These are phyloP conservation scores for Aspergillus phoenicis DNA, from an alignment of 2,329 filamentous ascomycete species.

Conservation along the genomic window DNA sequence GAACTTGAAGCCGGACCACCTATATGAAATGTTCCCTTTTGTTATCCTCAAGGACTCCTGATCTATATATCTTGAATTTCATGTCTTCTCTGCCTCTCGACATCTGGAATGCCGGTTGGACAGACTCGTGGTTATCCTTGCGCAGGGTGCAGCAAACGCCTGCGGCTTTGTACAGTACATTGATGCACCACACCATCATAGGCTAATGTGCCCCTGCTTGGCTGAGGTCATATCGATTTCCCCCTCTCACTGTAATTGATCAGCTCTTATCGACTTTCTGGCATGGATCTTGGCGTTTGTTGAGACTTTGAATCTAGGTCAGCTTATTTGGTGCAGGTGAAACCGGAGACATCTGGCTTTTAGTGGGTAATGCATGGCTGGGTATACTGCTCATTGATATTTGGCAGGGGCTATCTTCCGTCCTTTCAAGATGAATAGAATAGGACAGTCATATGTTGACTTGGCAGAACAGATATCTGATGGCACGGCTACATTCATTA, in stretches of 20 bases:
- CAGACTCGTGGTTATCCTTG: neutral
- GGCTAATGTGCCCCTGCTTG: neutral
- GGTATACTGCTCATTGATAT: too few relatives aligned
- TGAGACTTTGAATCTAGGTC: neutral
- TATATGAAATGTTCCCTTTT: slow-evolving; percentile 10
- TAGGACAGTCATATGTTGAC: too few relatives aligned
- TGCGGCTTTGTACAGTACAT: neutral
- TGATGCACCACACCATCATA: neutral
- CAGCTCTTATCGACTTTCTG: neutral
- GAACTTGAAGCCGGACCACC: slow-evolving; percentile 27
- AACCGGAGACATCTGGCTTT: neutral
- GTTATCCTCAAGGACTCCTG: neutral
- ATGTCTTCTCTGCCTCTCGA: neutral
- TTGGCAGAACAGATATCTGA: neutral
- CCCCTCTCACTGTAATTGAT: neutral
- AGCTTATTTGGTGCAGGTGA: neutral
- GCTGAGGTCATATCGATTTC: neutral
- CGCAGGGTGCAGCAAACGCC: neutral
- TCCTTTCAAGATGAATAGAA: too few relatives aligned
- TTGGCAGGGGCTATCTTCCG: too few relatives aligned
- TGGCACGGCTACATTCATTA: neutral
- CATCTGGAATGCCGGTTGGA: neutral
- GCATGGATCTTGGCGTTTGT: neutral
- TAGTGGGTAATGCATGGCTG: neutral
- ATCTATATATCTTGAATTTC: neutral